Evolutionary conservation across 2,329 filamentous ascomycete species (phyloP).

Genomic region (Coccinonectria pachysandricola): DNA sequence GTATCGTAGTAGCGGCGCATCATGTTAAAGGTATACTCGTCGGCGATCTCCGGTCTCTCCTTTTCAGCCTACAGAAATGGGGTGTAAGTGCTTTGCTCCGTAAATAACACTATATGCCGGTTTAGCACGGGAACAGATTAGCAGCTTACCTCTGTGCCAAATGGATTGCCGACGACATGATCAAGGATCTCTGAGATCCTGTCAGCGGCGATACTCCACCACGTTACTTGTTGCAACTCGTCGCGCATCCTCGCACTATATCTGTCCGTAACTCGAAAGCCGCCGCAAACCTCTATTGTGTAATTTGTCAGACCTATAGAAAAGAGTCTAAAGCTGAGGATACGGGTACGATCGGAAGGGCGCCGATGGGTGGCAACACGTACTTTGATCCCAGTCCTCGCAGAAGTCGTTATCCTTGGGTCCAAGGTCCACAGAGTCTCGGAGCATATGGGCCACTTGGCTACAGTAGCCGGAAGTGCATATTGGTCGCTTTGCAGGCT

Average conservation of each 20-base stretch:
- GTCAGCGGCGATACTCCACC: background rate
- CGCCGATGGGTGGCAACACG: background rate
- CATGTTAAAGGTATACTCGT: conserved; percentile 1
- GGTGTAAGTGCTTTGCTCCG: no score
- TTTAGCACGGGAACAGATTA: no score
- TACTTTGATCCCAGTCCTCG: conserved; percentile 10
- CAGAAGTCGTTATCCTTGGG: conserved; percentile 4
- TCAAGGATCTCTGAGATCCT: background rate
- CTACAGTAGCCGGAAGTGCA: conserved; percentile 4
- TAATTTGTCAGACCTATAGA: no score
- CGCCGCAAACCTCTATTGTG: no score
- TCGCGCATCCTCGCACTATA: background rate
- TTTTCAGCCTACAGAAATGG: conserved; percentile 1
- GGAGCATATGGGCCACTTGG: conserved; percentile 1
- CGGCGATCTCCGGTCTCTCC: background rate
- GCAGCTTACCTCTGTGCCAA: background rate
- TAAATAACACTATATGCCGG: no score
- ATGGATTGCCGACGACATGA: conserved; percentile 1
- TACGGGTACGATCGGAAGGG: no score
- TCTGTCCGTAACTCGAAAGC: background rate
- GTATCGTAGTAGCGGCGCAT: conserved; percentile 4
- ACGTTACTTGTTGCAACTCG: conserved; percentile 1
- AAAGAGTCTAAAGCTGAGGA: no score
- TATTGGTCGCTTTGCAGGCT: no score
- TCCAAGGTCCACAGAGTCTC: conserved; percentile 1